phyloP scores from a whole-genome alignment of 2,329 filamentous ascomycete genomes.

The Colletotrichum gigasporum region DNA sequence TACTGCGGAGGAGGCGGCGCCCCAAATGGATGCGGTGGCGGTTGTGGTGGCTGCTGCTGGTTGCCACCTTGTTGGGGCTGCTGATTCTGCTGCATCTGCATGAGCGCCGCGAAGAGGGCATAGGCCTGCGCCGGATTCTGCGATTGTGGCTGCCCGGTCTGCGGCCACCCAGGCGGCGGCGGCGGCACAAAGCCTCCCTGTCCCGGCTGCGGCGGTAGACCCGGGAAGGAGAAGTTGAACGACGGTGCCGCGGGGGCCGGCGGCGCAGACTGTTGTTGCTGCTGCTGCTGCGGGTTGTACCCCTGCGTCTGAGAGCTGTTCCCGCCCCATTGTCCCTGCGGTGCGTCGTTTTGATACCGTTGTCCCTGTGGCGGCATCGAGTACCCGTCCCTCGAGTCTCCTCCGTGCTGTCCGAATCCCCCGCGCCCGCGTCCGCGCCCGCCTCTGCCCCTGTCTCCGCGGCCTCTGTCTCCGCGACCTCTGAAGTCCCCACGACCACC shows the following conservation, averaged over 20 bases:
- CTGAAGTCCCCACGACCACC: constrained; percentile 56
- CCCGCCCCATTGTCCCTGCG: constrained; percentile 45
- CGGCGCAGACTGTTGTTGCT: constrained; percentile 37
- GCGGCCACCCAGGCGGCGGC: constrained; percentile 49
- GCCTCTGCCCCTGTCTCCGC: constrained; percentile 47
- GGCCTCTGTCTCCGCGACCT: constrained; percentile 55
- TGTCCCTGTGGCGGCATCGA: constrained; percentile 49
- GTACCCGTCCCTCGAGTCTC: constrained; percentile 50
- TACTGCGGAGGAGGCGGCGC: constrained; percentile 23
- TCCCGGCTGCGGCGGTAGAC: constrained; percentile 49
- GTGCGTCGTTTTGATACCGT: constrained; percentile 27
- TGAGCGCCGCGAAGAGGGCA: constrained; percentile 62
- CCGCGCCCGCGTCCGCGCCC: constrained; percentile 46
- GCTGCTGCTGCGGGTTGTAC: constrained; percentile 37
- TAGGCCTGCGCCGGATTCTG: constrained; percentile 54
- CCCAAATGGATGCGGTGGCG: constrained; percentile 25
- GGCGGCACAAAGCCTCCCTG: constrained; percentile 49
- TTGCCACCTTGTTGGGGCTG: constrained; percentile 4
- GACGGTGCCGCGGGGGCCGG: constrained; percentile 40
- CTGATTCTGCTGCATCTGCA: constrained; percentile 52
- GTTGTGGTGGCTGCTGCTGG: constrained; percentile 37
- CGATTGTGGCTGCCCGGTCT: constrained; percentile 42
- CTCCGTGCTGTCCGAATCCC: constrained; percentile 47
- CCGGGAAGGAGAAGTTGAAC: constrained; percentile 55
- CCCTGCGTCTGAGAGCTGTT: constrained; percentile 34